phyloP scores from a whole-genome alignment of 345 rosid genomes.

The Aquilaria sinensis region DNA sequence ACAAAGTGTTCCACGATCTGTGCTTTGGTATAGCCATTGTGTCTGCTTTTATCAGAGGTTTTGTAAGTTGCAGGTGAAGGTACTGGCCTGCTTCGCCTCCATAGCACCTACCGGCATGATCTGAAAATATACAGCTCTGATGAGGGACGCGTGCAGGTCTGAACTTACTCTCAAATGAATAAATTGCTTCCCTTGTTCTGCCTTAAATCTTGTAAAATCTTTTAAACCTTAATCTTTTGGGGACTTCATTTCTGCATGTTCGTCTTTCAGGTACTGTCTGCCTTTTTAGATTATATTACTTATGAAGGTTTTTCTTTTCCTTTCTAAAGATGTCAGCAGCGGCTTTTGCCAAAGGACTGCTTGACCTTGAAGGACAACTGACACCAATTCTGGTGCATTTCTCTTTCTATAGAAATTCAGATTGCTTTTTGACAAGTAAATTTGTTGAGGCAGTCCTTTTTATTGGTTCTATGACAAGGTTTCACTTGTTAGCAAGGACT shows the following conservation, averaged over 20 bases:
- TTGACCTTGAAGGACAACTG: constrained; percentile 97
- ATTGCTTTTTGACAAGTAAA: constrained; percentile 8
- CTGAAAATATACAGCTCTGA: constrained; percentile 99
- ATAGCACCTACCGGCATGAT: constrained; percentile 98
- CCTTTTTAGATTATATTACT: constrained; percentile 6
- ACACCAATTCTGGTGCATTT: constrained; percentile 92
- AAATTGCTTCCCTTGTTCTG: constrained; percentile 4
- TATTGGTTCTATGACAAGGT: constrained; percentile 44
- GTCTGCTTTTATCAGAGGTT: no score
- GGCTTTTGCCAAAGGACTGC: constrained; percentile 99
- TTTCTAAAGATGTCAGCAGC: constrained; percentile 96
- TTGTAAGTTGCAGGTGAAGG: constrained; percentile 80
- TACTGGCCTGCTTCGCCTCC: constrained; percentile 95
- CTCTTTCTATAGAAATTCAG: constrained; percentile 12
- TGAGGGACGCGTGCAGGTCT: constrained; percentile 99
- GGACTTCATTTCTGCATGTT: constrained; percentile 6
- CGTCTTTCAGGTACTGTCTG: constrained; percentile 6
- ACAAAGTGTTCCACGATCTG: no score
- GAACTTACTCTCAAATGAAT: constrained; percentile 2
- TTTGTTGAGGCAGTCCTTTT: neutral
- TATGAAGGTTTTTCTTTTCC: constrained; percentile 4
- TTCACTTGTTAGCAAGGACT: constrained; percentile 99
- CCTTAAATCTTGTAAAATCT: constrained; percentile 2
- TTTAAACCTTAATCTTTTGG: neutral
- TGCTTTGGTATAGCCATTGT: neutral